A percentile compares a stretch with the other conserved stretches of the same genome.
Evolutionary conservation across 768 basidiomycete genomes (phyloP).

Genomic region (Leccinum subgranulosum): DNA sequence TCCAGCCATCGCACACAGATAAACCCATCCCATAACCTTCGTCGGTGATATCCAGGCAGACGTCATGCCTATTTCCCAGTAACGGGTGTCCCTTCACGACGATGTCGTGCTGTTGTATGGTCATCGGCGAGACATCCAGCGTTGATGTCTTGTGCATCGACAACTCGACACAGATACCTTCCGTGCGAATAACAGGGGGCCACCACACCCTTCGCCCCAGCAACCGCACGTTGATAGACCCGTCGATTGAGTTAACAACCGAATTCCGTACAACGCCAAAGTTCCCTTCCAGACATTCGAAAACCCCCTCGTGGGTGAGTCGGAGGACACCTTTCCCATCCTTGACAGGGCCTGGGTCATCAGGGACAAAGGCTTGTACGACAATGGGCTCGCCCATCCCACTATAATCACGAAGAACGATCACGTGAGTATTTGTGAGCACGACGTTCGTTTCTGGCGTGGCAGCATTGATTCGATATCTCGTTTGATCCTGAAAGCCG

Average conservation of each 20-base stretch:
- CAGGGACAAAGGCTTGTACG: neutral
- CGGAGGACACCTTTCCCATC: neutral
- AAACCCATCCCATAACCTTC: neutral
- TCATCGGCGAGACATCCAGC: neutral
- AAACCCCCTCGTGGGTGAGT: neutral
- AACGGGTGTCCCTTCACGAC: neutral
- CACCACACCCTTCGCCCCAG: neutral
- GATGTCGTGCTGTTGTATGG: neutral
- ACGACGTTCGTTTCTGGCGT: neutral
- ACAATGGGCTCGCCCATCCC: neutral
- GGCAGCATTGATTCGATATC: neutral
- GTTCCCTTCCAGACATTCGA: neutral
- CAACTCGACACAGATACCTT: neutral
- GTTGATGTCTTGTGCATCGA: neutral
- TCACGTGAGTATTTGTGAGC: neutral
- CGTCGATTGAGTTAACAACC: neutral
- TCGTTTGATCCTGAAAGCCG: neutral
- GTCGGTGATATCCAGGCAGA: neutral
- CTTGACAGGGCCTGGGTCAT: neutral
- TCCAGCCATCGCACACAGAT: neutral
- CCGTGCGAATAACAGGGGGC: neutral
- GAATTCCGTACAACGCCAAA: neutral
- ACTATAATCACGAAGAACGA: neutral
- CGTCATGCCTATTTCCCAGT: neutral
- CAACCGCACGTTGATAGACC: neutral